Conservation (phyloP, 164 flowering plant genomes). For the Umbilicus rupestris region DNA sequence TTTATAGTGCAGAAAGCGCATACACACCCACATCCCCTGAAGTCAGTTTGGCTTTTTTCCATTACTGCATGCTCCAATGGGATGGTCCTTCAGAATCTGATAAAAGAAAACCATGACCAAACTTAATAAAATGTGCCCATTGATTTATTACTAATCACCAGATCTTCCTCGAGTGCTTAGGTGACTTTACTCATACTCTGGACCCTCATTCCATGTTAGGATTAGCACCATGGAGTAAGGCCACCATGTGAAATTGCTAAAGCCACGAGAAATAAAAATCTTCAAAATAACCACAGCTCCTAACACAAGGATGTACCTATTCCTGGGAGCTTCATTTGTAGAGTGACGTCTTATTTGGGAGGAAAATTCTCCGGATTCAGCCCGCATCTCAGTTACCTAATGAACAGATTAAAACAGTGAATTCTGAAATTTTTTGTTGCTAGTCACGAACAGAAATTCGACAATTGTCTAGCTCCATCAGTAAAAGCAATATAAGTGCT, state of each 20-base stretch:
- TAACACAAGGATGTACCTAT: conserved; percentile 41
- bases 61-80: conserved; percentile 50
- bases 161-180: no score
- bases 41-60: conserved; percentile 29
- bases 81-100: conserved; percentile 44
- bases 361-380: conserved; percentile 55
- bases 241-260: conserved; percentile 15
- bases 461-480: no score
- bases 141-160: neutral
- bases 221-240: conserved; percentile 43
- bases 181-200: no score
- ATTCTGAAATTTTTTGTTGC: neutral
- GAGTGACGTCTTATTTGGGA: conserved; percentile 49
- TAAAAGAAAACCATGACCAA: neutral
- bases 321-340: conserved; percentile 68
- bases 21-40: conserved; percentile 33
- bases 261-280: neutral
- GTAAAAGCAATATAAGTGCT: neutral
- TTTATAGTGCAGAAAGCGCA: conserved; percentile 41
- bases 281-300: conserved; percentile 44
- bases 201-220: conserved; percentile 48
- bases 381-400: conserved; percentile 62
- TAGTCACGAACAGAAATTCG: neutral
- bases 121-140: neutral
- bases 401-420: neutral